A percentile compares a stretch with the other conserved stretches of the same genome.
These are phyloP conservation scores for Cadophora sp. DNA, from an alignment of 2,329 filamentous ascomycete species.

Conservation along the genomic window DNA sequence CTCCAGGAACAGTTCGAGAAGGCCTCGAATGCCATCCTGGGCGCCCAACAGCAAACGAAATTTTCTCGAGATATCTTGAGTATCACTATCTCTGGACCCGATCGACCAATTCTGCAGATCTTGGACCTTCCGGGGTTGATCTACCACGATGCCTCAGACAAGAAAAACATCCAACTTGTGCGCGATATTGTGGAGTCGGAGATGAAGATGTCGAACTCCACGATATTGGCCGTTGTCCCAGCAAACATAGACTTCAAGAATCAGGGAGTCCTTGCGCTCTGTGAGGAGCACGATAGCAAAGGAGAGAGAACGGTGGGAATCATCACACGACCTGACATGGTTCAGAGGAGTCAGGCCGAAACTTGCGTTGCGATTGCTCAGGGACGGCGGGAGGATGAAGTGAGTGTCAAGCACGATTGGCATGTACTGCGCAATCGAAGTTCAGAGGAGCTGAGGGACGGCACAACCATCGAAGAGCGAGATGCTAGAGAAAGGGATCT, in stretches of 20 bases:
- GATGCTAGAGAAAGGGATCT: background rate
- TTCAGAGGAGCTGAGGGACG: background rate
- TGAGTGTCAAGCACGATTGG: slow-evolving; percentile 14
- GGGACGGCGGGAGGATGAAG: slow-evolving; percentile 4
- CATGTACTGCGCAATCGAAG: slow-evolving; percentile 17
- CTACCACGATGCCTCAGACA: slow-evolving; percentile 23
- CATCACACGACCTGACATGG: slow-evolving; percentile 2
- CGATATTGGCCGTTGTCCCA: slow-evolving; percentile 54
- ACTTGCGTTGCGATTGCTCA: slow-evolving; percentile 12
- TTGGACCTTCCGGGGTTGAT: slow-evolving; percentile 6
- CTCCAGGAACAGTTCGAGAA: slow-evolving; percentile 1
- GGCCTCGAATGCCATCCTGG: background rate
- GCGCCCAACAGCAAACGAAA: slow-evolving; percentile 7
- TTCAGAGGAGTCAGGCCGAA: background rate
- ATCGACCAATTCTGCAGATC: background rate
- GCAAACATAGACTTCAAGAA: slow-evolving; percentile 50
- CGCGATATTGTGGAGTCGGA: slow-evolving; percentile 46
- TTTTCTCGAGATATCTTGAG: slow-evolving; percentile 26
- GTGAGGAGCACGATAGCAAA: slow-evolving; percentile 47
- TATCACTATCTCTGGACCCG: slow-evolving; percentile 6
- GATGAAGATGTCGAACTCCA: slow-evolving; percentile 50
- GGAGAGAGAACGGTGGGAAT: slow-evolving; percentile 1
- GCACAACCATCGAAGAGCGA: background rate
- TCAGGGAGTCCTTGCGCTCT: slow-evolving; percentile 52
- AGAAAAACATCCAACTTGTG: slow-evolving; percentile 44